Evolutionary conservation across 345 rosid genomes (phyloP).

Genomic region (Pugionium dolabratum): DNA sequence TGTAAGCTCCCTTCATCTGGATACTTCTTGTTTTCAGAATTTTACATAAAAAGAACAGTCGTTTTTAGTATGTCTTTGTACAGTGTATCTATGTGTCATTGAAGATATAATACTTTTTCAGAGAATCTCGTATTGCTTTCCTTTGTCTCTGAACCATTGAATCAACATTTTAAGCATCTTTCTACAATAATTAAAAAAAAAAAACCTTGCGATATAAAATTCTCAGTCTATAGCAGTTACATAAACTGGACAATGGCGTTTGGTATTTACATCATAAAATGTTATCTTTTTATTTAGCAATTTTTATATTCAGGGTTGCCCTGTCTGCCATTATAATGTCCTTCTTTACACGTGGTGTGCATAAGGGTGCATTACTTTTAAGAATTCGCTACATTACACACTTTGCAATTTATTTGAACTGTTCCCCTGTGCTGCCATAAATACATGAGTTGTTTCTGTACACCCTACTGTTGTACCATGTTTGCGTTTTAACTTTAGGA

Average conservation of each 20-base stretch:
- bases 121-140: neutral
- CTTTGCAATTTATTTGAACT: neutral
- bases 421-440: neutral
- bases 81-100: conserved; percentile 2
- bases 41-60: neutral
- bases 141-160: neutral
- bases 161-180: neutral
- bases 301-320: conserved; percentile 8
- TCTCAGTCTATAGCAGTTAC: conserved; percentile 8
- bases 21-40: conserved; percentile 18
- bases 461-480: conserved; percentile 4
- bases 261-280: conserved; percentile 9
- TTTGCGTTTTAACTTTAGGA: conserved; percentile 2
- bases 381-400: neutral
- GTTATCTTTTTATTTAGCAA: neutral
- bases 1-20: conserved; percentile 55
- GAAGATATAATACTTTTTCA: conserved; percentile 1
- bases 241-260: neutral
- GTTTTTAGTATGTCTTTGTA: conserved; percentile 1
- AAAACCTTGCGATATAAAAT: neutral
- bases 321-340: neutral
- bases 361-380: neutral
- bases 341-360: neutral
- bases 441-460: neutral
- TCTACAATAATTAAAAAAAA: neutral